Evolutionary conservation across 441 rosid species (phyloP), one percentile per base, ranked within the genome.

Genomic region (Raphanus hybrid): DNA sequence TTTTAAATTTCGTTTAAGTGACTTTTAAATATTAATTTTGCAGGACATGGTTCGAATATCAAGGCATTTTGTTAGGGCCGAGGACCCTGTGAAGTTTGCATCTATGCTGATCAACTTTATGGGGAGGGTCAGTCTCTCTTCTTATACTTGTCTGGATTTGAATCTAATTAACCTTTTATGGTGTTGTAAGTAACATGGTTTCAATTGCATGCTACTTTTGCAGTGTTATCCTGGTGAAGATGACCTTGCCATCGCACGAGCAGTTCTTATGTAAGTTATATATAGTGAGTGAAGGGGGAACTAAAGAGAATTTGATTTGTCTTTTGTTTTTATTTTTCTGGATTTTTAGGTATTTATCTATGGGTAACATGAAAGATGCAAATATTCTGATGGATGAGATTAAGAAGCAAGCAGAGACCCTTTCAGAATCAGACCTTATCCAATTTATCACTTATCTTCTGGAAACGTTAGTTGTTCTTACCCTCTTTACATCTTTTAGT

Each of bases 151-250:
- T 57, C 60, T 70, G 8, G 35, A 71, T 60, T 57, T 65, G 18
- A 54, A 67, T 23, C 15, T 59, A 23, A n/a, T n/a, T n/a, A n/a
- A 26, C 1, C 14, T 23, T 57, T 26, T 11, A 52, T 71, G 29
- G 10, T 37, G 2, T n/a, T n/a, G n/a, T 20, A 20, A 20, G 23
- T 20, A 61, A 6, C 39, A 61, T 61, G 41, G 64, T 60, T 60
- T 27, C 2, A 65, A 75, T 84, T 52, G 76, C 64, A 15, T 70
- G 10, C 75, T 23, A 15, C 75, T 76, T 68, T 23, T 82, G 84
- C 95, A 95, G 99, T 93, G 99, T 81, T 95, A 91, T 87, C 99
- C 99, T 1, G 93, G 97, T 39, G 99, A 95, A 90, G 99, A 93
- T 83, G 99, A 95, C 82, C 80, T 91, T 65, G 99, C 95, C 29